Percentiles rank a stretch among this genome's conserved stretches.
Conservation (phyloP, 352 stramenopile species). For the Globisporangium barbulae region DNA sequence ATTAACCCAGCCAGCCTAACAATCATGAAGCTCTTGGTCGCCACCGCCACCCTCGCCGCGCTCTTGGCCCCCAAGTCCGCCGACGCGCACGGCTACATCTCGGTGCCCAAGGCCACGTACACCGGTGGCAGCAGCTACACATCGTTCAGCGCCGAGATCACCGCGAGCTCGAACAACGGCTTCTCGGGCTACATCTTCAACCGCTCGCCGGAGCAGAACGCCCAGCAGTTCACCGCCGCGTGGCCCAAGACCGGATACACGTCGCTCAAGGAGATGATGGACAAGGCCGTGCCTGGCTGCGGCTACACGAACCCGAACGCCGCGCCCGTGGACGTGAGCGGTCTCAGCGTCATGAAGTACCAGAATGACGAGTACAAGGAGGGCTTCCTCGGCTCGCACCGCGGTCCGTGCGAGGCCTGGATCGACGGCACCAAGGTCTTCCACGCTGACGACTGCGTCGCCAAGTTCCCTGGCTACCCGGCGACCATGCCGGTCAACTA, state of each 20-base stretch:
- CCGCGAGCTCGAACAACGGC: constrained; percentile 41
- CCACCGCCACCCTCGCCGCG: background rate
- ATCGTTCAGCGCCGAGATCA: constrained; percentile 49
- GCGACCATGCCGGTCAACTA: constrained; percentile 50
- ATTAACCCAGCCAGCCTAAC: background rate
- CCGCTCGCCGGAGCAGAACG: constrained; percentile 8
- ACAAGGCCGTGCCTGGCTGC: constrained; percentile 19
- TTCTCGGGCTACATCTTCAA: too few species aligned
- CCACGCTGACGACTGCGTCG: constrained; percentile 44
- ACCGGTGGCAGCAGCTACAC: constrained; percentile 14
- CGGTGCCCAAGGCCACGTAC: constrained; percentile 19
- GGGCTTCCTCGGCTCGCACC: constrained; percentile 19
- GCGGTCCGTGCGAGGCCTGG: constrained; percentile 46
- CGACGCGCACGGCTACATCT: constrained; percentile 28
- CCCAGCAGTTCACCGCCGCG: constrained; percentile 37
- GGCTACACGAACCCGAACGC: constrained; percentile 12
- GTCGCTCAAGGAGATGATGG: constrained; percentile 24
- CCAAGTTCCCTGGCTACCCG: constrained; percentile 33
- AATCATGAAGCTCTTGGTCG: constrained; percentile 11
- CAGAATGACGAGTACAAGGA: constrained; percentile 15
- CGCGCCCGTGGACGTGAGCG: constrained; percentile 18
- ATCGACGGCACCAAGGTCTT: constrained; percentile 42
- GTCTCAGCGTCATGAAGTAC: constrained; percentile 11
- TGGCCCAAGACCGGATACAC: constrained; percentile 41
- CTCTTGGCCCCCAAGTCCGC: background rate